Conservation (phyloP, 2,329 filamentous ascomycete species). For the Zymoseptoria passerinii region DNA sequence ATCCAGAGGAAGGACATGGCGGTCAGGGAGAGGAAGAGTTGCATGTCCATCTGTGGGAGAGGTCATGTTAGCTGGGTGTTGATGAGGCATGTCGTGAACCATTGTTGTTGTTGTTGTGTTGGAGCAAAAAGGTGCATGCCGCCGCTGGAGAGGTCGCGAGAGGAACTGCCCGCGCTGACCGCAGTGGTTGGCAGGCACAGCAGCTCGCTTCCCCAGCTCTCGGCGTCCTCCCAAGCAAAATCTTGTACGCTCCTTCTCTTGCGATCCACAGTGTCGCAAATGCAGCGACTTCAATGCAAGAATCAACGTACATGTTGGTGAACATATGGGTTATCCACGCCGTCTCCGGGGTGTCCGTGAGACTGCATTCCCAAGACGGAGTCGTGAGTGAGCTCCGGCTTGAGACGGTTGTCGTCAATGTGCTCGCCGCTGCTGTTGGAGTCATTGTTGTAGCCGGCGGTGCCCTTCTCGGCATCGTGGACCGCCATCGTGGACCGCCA, state of each 20-base stretch:
- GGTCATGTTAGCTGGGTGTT: background rate
- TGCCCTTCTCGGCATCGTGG: background rate
- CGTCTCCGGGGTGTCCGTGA: background rate
- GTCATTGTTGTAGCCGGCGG: background rate
- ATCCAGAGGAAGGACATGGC: constrained; percentile 55
- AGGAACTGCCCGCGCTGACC: background rate
- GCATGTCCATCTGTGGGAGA: constrained; percentile 37
- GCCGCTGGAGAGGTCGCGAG: background rate
- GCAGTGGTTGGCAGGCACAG: background rate
- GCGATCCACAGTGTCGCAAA: no score
- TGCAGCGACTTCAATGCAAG: background rate
- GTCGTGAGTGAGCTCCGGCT: background rate
- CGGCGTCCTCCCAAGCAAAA: background rate
- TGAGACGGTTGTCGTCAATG: background rate
- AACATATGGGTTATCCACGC: constrained; percentile 4
- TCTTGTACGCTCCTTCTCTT: background rate
- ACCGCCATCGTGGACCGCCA: background rate
- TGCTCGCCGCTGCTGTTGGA: background rate
- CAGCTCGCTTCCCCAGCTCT: background rate
- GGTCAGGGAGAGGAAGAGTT: constrained; percentile 44
- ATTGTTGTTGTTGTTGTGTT: background rate
- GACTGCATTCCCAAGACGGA: background rate
- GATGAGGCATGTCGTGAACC: background rate
- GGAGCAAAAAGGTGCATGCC: background rate
- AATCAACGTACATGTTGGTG: constrained; percentile 5